These are phyloP conservation scores for Ustilago sp. DNA, from an alignment of 1,284 basidiomycete genomes.

Conservation along the genomic window DNA sequence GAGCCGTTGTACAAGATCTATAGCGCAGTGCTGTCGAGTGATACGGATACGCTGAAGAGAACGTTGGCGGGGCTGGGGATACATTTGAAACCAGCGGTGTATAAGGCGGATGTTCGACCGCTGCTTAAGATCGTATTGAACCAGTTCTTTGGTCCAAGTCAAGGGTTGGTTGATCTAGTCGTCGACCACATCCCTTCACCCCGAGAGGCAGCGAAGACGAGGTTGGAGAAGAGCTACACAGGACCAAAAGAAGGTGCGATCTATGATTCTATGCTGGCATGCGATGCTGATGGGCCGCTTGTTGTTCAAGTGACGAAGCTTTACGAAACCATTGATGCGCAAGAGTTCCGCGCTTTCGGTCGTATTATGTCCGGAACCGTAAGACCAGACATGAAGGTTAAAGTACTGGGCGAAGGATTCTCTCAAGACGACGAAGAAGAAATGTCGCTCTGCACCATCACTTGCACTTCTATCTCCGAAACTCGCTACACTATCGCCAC, in stretches of 20 bases:
- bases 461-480: slow-evolving; percentile 89
- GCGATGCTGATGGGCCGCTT: slow-evolving; percentile 85
- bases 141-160: slow-evolving; percentile 89
- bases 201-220: slow-evolving; percentile 76
- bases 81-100: slow-evolving; percentile 89
- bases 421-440: slow-evolving; percentile 98
- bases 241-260: slow-evolving; percentile 43
- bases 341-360: slow-evolving; percentile 94
- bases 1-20: slow-evolving; percentile 98
- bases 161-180: slow-evolving; percentile 92
- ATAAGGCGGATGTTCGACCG: slow-evolving; percentile 97
- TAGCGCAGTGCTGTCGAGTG: slow-evolving; percentile 89
- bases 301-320: slow-evolving; percentile 94
- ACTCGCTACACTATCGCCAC: slow-evolving; percentile 91
- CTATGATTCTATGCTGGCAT: slow-evolving; percentile 82
- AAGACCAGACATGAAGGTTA: slow-evolving; percentile 83
- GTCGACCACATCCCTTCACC: slow-evolving; percentile 89
- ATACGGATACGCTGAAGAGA: slow-evolving; percentile 82
- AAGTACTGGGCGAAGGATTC: slow-evolving; percentile 97
- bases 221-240: slow-evolving; percentile 73
- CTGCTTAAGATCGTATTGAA: slow-evolving; percentile 91
- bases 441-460: slow-evolving; percentile 87
- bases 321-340: slow-evolving; percentile 94
- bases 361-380: slow-evolving; percentile 93
- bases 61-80: slow-evolving; percentile 87